Base-by-base conservation (phyloP, 2,329 filamentous ascomycete genomes). In the Beauveria caledonica region DNA sequence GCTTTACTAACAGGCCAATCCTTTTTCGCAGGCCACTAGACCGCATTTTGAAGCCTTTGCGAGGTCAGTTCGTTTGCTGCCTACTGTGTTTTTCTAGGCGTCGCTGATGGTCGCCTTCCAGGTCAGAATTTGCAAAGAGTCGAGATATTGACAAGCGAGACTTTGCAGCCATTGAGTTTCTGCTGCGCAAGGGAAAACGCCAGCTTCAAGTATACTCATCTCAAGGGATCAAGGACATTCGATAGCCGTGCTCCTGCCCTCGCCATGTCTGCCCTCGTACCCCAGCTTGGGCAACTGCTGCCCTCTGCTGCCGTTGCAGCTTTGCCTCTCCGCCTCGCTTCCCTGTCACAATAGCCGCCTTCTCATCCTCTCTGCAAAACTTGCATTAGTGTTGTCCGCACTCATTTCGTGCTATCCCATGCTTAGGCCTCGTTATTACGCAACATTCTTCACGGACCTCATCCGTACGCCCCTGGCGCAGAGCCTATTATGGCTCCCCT, bases 131-230 rank as follows among this genome's bases (percentile, higher is more conserved):
- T 69, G 78, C 85, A 44, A 89, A 88, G 70, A 81, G 89, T 69
- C 70, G 84, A 13, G 70, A 72, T 9, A 72, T 95, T 60, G 86
- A 89, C 72, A 94, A 90, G 74, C 91, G 90, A 66, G 91, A 96
- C 69, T 96, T 96, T 73, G 79, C 81, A 17, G 87, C 91, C 6
- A 87, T 97, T 61, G 92, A 97, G 73, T 94, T 90, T 71, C 77
- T 96, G 39, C 71, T 97, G 56, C 83, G 92, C 62, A 93, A 90
- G 71, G 92, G 92, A 23, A 81, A 84, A 45, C 83, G 90, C 49
- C 91, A 96, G 71, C 78, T 97, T 19, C 90, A 96, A 64, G 82
- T 86, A 50, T 94, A 94, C 74, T 84, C 87, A n/a, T 84, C 87
- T 6, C 86, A 88, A 27, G 88, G 87, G 3, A 92, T 96, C 68